phyloP scores from a whole-genome alignment of 441 rosid species.

The Macaranga tanarius region DNA sequence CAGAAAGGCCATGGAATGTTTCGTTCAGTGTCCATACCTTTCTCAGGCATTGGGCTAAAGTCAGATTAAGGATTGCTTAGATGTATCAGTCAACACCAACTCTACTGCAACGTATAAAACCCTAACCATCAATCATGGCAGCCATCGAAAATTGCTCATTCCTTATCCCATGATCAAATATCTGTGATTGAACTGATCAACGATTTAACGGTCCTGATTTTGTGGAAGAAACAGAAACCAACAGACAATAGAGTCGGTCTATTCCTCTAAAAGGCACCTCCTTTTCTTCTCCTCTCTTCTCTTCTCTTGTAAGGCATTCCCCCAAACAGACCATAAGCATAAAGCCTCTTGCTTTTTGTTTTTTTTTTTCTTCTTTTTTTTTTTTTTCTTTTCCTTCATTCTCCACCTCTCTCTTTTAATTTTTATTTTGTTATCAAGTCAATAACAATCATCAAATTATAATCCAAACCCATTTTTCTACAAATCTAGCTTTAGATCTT shows the following conservation, averaged over 20 bases:
- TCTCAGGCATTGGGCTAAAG: conserved; percentile 3
- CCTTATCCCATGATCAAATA: not conserved
- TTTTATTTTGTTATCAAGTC: not conserved
- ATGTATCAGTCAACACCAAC: not conserved
- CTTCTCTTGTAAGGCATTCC: conserved; percentile 22
- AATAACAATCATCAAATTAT: not conserved
- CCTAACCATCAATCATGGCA: conserved; percentile 16
- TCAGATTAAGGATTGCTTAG: no score
- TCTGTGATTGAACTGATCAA: conserved; percentile 13
- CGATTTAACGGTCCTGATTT: conserved; percentile 24
- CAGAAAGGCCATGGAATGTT: not conserved
- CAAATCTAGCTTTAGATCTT: conserved; percentile 7
- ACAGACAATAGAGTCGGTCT: conserved; percentile 15
- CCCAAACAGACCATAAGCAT: not conserved
- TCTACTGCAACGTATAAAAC: not conserved
- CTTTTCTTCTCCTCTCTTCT: conserved; percentile 5
- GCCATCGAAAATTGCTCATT: not conserved
- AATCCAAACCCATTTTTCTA: conserved; percentile 16
- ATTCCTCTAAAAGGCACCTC: not conserved
- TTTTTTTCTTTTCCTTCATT: not conserved
- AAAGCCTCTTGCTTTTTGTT: not conserved
- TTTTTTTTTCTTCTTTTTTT: conserved; percentile 9
- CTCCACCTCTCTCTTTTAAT: not conserved
- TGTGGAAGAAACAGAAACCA: not conserved
- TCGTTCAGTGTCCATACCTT: not conserved